These are phyloP conservation scores for Aspergillus spinulosporus DNA, from an alignment of 2,329 filamentous ascomycete genomes.

Conservation along the genomic window DNA sequence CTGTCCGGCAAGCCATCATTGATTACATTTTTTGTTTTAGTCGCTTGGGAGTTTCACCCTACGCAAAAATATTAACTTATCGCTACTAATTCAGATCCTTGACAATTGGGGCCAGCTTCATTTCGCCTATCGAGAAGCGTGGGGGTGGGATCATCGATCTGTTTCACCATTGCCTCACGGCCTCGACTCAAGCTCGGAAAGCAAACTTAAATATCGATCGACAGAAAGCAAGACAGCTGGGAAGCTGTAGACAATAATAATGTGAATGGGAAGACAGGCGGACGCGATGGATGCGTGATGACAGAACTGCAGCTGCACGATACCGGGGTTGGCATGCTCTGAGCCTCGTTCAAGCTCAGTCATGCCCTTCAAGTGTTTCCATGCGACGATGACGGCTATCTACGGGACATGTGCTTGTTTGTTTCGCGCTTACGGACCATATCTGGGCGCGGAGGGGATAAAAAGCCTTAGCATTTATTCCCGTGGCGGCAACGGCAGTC, in stretches of 20 bases:
- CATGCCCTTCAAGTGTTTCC: background rate
- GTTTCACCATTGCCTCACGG: conserved; percentile 28
- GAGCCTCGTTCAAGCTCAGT: background rate
- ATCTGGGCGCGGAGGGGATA: background rate
- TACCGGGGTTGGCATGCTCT: background rate
- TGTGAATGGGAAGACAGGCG: background rate
- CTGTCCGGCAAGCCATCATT: background rate
- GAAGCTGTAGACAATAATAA: background rate
- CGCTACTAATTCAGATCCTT: conserved; percentile 11
- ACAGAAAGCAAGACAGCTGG: background rate
- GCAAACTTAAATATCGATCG: conserved; percentile 14
- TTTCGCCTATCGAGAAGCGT: conserved; percentile 11
- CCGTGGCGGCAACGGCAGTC: background rate
- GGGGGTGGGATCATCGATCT: conserved; percentile 14
- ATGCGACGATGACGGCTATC: background rate
- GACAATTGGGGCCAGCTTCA: conserved; percentile 15
- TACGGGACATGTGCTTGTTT: background rate
- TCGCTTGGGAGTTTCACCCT: conserved; percentile 8
- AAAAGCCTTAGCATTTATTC: background rate
- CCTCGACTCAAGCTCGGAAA: conserved; percentile 15
- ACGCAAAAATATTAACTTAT: background rate
- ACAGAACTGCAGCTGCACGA: background rate
- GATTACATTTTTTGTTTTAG: conserved; percentile 5
- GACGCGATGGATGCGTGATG: background rate
- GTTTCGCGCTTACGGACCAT: background rate